Evolutionary conservation across 441 rosid species (phyloP).

Genomic region (Adansonia grandidieri): DNA sequence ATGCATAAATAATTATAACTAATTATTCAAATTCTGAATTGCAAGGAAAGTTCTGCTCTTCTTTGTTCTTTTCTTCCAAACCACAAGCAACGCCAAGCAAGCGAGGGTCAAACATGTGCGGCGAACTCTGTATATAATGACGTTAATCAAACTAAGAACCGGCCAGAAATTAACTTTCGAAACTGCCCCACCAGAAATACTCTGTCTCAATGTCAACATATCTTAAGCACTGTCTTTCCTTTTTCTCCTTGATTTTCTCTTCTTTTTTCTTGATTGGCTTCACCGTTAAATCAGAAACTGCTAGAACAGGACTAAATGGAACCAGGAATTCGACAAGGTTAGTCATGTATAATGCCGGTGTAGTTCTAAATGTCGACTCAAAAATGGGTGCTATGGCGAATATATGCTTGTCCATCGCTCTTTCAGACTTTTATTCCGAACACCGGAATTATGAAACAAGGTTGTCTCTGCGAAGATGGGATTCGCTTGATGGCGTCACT

Average conservation of each 20-base stretch:
- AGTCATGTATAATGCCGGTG: not conserved
- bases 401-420: conserved; percentile 17
- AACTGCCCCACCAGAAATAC: not conserved
- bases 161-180: not conserved
- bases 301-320: not conserved
- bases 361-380: not conserved
- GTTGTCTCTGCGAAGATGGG: conserved; percentile 14
- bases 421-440: conserved; percentile 7
- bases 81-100: not conserved
- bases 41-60: too few relatives aligned
- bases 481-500: not conserved
- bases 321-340: not conserved
- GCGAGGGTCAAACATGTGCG: not conserved
- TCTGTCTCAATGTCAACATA: not conserved
- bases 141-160: not conserved
- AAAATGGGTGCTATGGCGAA: conserved; percentile 4
- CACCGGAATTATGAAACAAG: not conserved
- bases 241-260: not conserved
- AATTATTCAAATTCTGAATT: too few relatives aligned
- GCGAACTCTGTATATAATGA: not conserved
- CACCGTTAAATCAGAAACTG: not conserved
- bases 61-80: not conserved
- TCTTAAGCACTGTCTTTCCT: not conserved
- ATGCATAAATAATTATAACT: too few relatives aligned
- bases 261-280: not conserved